These are phyloP conservation scores for Durusdinium trenchii DNA, from an alignment of 73 alveolate genomes.

Conservation along the genomic window DNA sequence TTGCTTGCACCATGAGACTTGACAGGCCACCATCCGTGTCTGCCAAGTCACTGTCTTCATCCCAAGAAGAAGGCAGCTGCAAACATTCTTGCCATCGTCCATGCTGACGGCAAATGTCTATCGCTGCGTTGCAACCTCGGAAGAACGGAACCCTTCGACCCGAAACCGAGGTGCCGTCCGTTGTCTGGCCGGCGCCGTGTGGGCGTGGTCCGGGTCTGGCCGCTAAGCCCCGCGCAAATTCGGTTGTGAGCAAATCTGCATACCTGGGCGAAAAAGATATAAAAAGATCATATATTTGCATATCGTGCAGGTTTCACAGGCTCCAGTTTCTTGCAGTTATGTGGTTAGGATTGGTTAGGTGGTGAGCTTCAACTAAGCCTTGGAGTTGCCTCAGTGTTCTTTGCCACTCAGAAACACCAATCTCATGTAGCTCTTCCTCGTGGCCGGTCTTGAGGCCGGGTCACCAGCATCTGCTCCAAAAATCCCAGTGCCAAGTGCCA, in stretches of 20 bases:
- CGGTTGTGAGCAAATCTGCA: conserved; percentile 3
- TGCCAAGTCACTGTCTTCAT: background rate
- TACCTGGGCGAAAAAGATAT: background rate
- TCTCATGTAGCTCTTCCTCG: too few relatives aligned
- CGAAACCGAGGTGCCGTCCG: background rate
- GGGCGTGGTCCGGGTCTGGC: too few relatives aligned
- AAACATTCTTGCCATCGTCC: background rate
- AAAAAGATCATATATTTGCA: background rate
- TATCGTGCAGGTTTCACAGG: background rate
- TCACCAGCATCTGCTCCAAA: conserved; percentile 12
- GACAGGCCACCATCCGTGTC: background rate
- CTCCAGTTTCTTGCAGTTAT: background rate
- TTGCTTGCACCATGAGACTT: background rate
- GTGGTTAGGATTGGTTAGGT: too few relatives aligned
- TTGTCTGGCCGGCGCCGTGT: too few relatives aligned
- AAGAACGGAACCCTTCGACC: background rate
- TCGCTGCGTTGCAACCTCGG: background rate
- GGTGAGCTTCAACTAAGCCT: too few relatives aligned
- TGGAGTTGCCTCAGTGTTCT: too few relatives aligned
- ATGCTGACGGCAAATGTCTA: background rate
- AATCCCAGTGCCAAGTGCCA: background rate
- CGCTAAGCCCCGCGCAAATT: background rate
- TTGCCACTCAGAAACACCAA: too few relatives aligned
- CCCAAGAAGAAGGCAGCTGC: background rate
- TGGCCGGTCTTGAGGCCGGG: too few relatives aligned